Base-by-base conservation (phyloP, 192 early-diverging fungal species). In the Pilobolus umbonatus region DNA sequence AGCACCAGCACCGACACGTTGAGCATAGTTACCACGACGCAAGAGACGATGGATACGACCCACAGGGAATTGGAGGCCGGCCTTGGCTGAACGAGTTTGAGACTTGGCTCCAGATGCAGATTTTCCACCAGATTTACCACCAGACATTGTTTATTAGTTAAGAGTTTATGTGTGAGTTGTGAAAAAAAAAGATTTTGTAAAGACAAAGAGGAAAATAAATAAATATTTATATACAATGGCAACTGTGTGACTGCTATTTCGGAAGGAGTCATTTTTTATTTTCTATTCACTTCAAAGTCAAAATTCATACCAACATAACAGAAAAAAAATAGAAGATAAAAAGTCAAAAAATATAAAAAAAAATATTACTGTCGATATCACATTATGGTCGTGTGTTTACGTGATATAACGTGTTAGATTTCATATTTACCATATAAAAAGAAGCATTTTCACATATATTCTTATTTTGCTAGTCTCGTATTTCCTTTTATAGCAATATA, bases 21-120 rank as follows among this genome's bases (percentile, higher is more conserved):
- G 57, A 26, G 57, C 17, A 36, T 59, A 59, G 57, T 59, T 59
- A 35, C 57, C 57, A 39, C 57, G 57, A 48, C 57, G 57, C 12
- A 59, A 30, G 2, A 59, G 44, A 59, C 57, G 57, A 26, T 59
- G 57, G 17, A 59, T 59, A 59, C 57, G 82, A 69, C 91, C 91
- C 60, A 91, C 89, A 61, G 89, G 91, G 85, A 93, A 93, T 69
- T 89, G 87, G 54, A 93, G 87, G 72, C 91, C 91, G 60, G 91
- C 91, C 68, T 85, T 83, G 65, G 80, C 70, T 28, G 89, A 92
- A 52, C 90, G 82, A 43, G 89, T 86, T 73, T 87, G 66, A 35
- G 66, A 61, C 88, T 79, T 83, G 70, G 77, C 71, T 53, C 77
- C 66, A 43, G 72, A 68, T 67, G 78, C 77, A 76, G 85, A 79